Percentiles rank a stretch among this genome's conserved stretches.
These are phyloP conservation scores for Brassica juncea DNA, from an alignment of 345 rosid genomes.

Conservation along the genomic window DNA sequence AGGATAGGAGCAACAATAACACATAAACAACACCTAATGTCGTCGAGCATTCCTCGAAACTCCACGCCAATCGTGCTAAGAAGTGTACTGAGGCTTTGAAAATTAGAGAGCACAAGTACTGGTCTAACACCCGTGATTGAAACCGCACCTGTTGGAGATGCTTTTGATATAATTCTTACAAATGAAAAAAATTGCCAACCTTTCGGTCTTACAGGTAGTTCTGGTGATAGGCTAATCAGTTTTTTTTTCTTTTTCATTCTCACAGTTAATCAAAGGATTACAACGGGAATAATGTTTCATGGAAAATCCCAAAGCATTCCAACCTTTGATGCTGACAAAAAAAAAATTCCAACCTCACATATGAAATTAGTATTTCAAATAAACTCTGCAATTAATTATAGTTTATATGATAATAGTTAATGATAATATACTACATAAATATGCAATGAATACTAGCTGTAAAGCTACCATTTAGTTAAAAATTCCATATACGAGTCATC, in stretches of 20 bases:
- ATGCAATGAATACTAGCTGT: neutral
- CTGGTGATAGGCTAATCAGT: neutral
- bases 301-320: neutral
- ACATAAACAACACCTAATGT: too few species aligned
- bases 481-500: neutral
- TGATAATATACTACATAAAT: neutral
- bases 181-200: neutral
- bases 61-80: too few species aligned
- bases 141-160: too few species aligned
- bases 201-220: neutral
- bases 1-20: too few species aligned
- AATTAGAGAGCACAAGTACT: too few species aligned
- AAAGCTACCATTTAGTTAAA: neutral
- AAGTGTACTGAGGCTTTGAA: too few species aligned
- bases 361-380: neutral
- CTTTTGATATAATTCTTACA: neutral
- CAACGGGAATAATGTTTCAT: neutral
- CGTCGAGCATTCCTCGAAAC: too few species aligned
- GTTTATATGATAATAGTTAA: neutral
- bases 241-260: neutral
- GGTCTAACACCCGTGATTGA: too few species aligned
- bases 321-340: neutral
- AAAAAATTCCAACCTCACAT: neutral
- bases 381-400: neutral
- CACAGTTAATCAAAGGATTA: neutral